Conservation (phyloP, 2,329 filamentous ascomycete genomes). For the Aspergillus pseudoviridinutans region DNA sequence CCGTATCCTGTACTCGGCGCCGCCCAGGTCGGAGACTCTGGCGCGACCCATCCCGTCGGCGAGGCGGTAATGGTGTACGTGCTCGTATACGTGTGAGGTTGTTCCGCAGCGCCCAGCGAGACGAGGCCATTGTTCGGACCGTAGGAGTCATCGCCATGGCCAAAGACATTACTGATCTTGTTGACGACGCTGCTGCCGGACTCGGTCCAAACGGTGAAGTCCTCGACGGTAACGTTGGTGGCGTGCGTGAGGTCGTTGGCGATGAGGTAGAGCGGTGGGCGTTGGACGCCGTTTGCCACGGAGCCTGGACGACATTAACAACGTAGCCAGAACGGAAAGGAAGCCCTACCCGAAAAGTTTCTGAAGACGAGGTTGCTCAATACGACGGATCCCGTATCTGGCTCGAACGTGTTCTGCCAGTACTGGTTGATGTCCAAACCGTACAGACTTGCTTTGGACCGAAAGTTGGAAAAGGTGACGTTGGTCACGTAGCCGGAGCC, state of each 20-base stretch:
- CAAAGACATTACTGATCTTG: slow-evolving; percentile 34
- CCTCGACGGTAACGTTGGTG: slow-evolving; percentile 28
- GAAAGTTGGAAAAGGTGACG: slow-evolving; percentile 29
- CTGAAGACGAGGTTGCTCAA: slow-evolving; percentile 21
- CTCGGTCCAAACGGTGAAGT: slow-evolving; percentile 36
- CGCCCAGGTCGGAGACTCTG: slow-evolving; percentile 29
- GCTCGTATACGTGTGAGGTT: slow-evolving; percentile 21
- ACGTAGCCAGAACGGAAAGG: too few species aligned
- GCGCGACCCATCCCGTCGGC: slow-evolving; percentile 25
- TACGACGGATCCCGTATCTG: slow-evolving; percentile 21
- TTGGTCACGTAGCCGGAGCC: slow-evolving; percentile 37
- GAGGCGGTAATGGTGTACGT: slow-evolving; percentile 27
- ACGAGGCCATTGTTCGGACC: neutral
- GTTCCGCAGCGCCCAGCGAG: too few species aligned
- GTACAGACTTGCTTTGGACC: slow-evolving; percentile 22
- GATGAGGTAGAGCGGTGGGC: slow-evolving; percentile 28
- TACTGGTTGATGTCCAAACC: slow-evolving; percentile 24
- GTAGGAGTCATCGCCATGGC: slow-evolving; percentile 26
- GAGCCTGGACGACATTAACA: slow-evolving; percentile 17
- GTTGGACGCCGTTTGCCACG: slow-evolving; percentile 25
- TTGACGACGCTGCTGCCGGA: slow-evolving; percentile 19
- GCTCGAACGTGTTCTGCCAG: slow-evolving; percentile 22
- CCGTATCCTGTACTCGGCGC: slow-evolving; percentile 30
- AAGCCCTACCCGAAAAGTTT: slow-evolving; percentile 18
- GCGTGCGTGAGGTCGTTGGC: slow-evolving; percentile 31